A percentile compares a stretch with the other conserved stretches of the same genome.
Conservation (phyloP, 139 green algal species). For the Chlorella sp. region DNA sequence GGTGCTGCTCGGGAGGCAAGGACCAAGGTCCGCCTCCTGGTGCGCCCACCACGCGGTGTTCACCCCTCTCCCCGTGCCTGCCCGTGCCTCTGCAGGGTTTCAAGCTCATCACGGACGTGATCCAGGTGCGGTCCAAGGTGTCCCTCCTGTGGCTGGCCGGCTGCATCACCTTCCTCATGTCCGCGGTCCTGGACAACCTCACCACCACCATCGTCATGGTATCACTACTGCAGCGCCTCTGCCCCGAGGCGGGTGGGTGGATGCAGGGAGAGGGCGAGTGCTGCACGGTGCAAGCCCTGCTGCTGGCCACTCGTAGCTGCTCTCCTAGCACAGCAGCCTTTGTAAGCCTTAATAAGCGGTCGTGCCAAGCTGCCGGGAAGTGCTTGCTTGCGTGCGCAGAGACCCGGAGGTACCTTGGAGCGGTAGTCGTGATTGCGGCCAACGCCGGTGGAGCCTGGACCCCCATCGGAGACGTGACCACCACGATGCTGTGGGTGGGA, state of each 20-base stretch:
- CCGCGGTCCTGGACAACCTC: constrained; percentile 66
- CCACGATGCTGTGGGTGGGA: constrained; percentile 65
- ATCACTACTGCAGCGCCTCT: constrained; percentile 49
- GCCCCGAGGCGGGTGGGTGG: constrained; percentile 30
- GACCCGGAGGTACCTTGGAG: constrained; percentile 51
- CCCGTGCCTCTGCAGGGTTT: constrained; percentile 29
- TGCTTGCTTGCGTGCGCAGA: constrained; percentile 19
- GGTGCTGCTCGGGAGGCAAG: no score
- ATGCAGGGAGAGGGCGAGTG: not conserved
- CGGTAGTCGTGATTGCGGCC: constrained; percentile 62
- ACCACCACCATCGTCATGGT: constrained; percentile 77
- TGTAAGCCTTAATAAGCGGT: no score
- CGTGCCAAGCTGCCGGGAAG: no score
- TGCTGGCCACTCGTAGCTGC: no score
- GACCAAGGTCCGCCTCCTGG: no score
- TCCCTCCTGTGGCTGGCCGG: constrained; percentile 31
- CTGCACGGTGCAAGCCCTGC: no score
- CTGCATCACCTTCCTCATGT: constrained; percentile 56
- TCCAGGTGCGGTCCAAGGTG: constrained; percentile 27
- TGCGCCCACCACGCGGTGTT: no score
- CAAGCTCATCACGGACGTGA: constrained; percentile 51
- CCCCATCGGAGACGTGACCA: constrained; percentile 70
- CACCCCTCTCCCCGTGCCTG: no score
- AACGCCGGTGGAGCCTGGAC: constrained; percentile 75
- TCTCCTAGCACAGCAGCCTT: no score